Conservation (phyloP, 306 rosid genomes). For the Acacia crassicarpa region DNA sequence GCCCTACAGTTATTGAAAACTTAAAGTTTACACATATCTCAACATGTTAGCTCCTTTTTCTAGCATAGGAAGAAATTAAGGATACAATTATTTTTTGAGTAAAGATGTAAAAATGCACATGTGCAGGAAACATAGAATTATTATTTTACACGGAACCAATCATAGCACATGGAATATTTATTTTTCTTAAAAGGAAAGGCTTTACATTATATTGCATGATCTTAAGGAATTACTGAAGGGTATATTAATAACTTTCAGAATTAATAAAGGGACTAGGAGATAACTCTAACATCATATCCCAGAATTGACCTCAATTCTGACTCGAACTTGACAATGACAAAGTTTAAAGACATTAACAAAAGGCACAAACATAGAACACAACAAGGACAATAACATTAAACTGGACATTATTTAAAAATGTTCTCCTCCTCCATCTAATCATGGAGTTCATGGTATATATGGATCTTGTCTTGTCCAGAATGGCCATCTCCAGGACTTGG, state of each 20-base stretch:
- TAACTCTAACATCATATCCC: background rate
- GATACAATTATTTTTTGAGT: too few species aligned
- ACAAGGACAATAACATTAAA: background rate
- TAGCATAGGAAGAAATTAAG: background rate
- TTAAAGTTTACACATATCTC: too few species aligned
- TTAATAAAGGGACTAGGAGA: background rate
- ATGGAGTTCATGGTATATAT: background rate
- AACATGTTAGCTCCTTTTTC: background rate
- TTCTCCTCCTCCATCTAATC: too few species aligned
- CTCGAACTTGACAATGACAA: background rate
- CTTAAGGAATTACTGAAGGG: background rate
- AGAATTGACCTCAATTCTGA: background rate
- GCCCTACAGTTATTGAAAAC: too few species aligned
- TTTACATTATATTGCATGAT: too few species aligned
- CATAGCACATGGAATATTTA: background rate
- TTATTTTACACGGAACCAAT: background rate
- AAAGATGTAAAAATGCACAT: too few species aligned
- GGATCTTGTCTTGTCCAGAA: background rate
- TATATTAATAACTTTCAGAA: background rate
- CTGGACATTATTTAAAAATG: background rate
- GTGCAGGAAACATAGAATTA: too few species aligned
- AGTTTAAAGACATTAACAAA: background rate
- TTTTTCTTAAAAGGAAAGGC: background rate
- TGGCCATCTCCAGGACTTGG: constrained; percentile 56
- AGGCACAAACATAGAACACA: too few species aligned